Conservation (phyloP, 495 filamentous ascomycete genomes). For the Hyaloscypha finlandica region DNA sequence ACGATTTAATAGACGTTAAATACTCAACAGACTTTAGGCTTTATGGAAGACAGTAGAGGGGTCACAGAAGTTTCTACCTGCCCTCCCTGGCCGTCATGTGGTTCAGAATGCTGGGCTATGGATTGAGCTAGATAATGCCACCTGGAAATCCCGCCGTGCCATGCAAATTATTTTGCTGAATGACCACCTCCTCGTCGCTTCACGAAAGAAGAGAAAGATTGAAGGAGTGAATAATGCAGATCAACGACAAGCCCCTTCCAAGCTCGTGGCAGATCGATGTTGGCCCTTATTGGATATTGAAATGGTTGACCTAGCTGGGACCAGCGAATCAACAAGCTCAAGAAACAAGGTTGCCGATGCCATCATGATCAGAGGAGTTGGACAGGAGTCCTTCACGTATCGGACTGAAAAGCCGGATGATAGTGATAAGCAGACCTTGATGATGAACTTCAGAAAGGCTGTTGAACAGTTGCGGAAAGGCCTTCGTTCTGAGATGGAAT, state of each 20-base stretch:
- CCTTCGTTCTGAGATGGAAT: conserved; percentile 78
- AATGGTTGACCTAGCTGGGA: conserved; percentile 79
- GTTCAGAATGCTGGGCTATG: conserved; percentile 86
- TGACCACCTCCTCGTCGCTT: conserved; percentile 89
- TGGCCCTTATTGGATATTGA: conserved; percentile 94
- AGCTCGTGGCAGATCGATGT: conserved; percentile 89
- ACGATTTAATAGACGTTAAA: conserved; percentile 20
- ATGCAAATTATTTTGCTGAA: conserved; percentile 92
- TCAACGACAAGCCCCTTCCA: conserved; percentile 60
- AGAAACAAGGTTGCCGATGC: conserved; percentile 78
- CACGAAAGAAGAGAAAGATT: conserved; percentile 83
- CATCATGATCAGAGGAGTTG: conserved; percentile 82
- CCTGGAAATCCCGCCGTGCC: conserved; percentile 83
- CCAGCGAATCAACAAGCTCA: conserved; percentile 54
- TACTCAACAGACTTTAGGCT: conserved; percentile 42
- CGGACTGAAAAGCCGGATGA: conserved; percentile 74
- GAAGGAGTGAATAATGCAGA: conserved; percentile 58
- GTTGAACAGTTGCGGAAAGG: conserved; percentile 87
- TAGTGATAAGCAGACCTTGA: conserved; percentile 73
- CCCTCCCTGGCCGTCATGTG: conserved; percentile 87
- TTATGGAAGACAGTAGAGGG: conserved; percentile 96
- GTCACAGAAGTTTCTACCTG: conserved; percentile 93
- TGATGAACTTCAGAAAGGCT: conserved; percentile 87
- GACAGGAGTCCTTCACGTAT: conserved; percentile 91
- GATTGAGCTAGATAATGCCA: conserved; percentile 96